phyloP scores from a whole-genome alignment of 306 rosid species.

The Vigna nakashimae region DNA sequence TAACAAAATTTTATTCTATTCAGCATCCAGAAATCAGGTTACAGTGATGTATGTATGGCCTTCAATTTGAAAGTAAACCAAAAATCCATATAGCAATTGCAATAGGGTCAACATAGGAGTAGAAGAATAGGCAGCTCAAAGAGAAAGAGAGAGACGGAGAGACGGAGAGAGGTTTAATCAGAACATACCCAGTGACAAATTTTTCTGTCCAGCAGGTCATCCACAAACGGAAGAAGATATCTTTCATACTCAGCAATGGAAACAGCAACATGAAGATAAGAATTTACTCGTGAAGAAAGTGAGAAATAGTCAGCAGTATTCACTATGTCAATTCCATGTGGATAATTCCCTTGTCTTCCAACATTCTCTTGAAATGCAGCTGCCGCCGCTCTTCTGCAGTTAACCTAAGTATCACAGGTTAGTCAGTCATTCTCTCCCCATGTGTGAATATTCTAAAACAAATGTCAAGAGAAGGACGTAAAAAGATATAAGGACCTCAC shows the following conservation, averaged over 20 bases:
- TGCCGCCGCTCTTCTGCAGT: conserved; percentile 99
- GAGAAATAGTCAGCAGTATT: conserved; percentile 93
- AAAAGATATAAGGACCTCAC: conserved; percentile 71
- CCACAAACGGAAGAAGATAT: conserved; percentile 79
- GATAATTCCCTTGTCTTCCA: conserved; percentile 96
- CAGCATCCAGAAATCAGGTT: background rate
- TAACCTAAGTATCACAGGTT: conserved; percentile 72
- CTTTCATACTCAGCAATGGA: conserved; percentile 86
- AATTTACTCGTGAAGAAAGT: conserved; percentile 84
- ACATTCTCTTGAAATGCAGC: conserved; percentile 99
- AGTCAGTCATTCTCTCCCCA: conserved; percentile 41
- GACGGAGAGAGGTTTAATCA: conserved; percentile 13
- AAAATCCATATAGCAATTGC: conserved; percentile 31
- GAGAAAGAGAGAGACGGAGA: background rate
- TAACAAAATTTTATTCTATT: conserved; percentile 23
- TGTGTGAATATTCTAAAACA: conserved; percentile 36
- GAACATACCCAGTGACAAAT: conserved; percentile 92
- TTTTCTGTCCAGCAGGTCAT: conserved; percentile 82
- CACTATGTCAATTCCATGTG: conserved; percentile 97
- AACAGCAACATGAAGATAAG: conserved; percentile 79
- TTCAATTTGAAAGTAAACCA: conserved; percentile 34
- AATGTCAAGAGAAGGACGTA: conserved; percentile 33
- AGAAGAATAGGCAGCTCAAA: conserved; percentile 25
- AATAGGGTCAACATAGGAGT: conserved; percentile 6
- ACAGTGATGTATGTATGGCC: conserved; percentile 17